phyloP scores from a whole-genome alignment of 2,329 filamentous ascomycete genomes.

The Microdochium trichocladiopsis region DNA sequence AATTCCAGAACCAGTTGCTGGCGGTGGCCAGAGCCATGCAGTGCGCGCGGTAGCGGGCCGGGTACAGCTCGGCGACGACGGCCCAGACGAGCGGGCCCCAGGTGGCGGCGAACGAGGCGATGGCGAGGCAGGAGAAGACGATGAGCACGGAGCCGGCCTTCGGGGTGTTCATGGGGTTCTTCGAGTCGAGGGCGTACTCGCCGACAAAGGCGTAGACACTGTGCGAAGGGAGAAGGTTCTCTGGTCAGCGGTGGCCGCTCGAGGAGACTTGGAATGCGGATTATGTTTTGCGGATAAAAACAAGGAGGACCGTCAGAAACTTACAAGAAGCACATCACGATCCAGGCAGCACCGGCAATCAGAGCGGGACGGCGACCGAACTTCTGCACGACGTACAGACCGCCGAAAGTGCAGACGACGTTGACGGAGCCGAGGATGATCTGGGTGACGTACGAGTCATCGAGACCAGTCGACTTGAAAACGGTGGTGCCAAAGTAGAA shows the following conservation, averaged over 20 bases:
- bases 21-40: constrained; percentile 51
- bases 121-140: constrained; percentile 63
- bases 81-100: constrained; percentile 67
- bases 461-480: constrained; percentile 58
- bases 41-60: constrained; percentile 44
- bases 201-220: constrained; percentile 42
- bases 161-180: constrained; percentile 34
- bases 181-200: constrained; percentile 32
- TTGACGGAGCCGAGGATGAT: constrained; percentile 64
- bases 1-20: constrained; percentile 61
- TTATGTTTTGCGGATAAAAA: too few species aligned
- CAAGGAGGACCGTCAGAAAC: too few species aligned
- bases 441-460: constrained; percentile 59
- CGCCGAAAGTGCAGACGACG: constrained; percentile 57
- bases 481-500: constrained; percentile 62
- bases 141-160: constrained; percentile 53
- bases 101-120: constrained; percentile 58
- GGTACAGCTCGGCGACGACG: constrained; percentile 58
- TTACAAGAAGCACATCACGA: constrained; percentile 44
- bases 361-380: constrained; percentile 57
- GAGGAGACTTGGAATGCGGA: too few species aligned
- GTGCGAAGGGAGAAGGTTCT: background rate
- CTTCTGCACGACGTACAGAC: constrained; percentile 58
- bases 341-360: constrained; percentile 56
- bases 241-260: too few species aligned